Conservation (phyloP, 1,284 basidiomycete genomes). For the Ceratobasidium sp. region DNA sequence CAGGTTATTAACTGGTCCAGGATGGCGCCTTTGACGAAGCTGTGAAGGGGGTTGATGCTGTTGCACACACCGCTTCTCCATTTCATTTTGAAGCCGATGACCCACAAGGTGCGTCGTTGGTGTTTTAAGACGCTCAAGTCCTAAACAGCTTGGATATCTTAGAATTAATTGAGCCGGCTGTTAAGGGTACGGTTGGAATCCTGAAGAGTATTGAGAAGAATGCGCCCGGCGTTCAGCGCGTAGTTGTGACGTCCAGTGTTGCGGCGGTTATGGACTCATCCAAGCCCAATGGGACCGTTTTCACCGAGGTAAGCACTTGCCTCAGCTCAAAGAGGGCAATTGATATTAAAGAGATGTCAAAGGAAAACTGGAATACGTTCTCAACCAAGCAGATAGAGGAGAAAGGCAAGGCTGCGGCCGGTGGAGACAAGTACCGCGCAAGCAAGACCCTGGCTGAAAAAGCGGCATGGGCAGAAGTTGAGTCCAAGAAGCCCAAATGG, state of each 20-base stretch:
- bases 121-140: neutral
- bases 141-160: neutral
- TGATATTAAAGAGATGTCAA: neutral
- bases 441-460: constrained; percentile 65
- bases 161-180: constrained; percentile 54
- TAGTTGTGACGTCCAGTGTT: constrained; percentile 49
- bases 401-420: constrained; percentile 34
- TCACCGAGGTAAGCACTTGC: constrained; percentile 6
- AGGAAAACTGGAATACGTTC: constrained; percentile 45
- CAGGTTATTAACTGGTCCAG: neutral
- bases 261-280: constrained; percentile 46
- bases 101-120: constrained; percentile 44
- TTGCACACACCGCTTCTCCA: constrained; percentile 50
- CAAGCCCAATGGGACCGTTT: constrained; percentile 38
- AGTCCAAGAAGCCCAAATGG: constrained; percentile 61
- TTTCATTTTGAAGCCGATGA: constrained; percentile 47
- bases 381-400: constrained; percentile 29
- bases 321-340: no score
- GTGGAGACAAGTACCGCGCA: constrained; percentile 44
- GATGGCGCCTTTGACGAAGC: constrained; percentile 50
- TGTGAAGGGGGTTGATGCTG: constrained; percentile 52
- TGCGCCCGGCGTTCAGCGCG: constrained; percentile 48
- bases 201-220: constrained; percentile 53
- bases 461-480: constrained; percentile 65
- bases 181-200: constrained; percentile 54